Evolutionary conservation across 345 rosid species (phyloP).

Genomic region (Diplotaxis tenuifolia): DNA sequence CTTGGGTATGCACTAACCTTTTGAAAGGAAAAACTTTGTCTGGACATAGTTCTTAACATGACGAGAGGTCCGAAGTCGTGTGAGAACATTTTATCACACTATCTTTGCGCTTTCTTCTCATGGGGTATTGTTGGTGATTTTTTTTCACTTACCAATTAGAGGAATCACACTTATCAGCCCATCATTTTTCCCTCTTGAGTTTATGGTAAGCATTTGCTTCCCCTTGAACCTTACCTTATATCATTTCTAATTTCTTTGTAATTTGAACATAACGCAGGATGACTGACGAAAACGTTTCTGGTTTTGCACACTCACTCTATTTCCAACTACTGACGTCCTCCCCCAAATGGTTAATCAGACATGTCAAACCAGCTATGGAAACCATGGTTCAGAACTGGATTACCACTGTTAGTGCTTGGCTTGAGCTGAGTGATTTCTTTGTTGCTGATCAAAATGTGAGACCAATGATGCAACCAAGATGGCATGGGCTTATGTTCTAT

Average conservation of each 20-base stretch:
- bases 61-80: too few species aligned
- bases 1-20: too few species aligned
- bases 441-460: neutral
- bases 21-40: too few species aligned
- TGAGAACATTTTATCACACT: conserved; percentile 18
- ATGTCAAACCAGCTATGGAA: neutral
- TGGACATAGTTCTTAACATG: too few species aligned
- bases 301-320: neutral
- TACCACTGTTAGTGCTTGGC: conserved; percentile 15
- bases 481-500: neutral
- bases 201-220: conserved; percentile 20
- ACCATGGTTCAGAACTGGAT: conserved; percentile 20
- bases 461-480: conserved; percentile 6
- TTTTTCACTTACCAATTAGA: conserved; percentile 18
- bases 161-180: conserved; percentile 15
- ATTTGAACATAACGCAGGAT: neutral
- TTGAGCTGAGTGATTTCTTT: conserved; percentile 18
- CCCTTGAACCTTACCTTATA: neutral
- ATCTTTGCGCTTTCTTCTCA: conserved; percentile 18
- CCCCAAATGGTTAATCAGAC: neutral
- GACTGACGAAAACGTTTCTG: neutral
- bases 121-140: conserved; percentile 23
- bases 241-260: neutral
- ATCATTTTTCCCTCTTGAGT: conserved; percentile 24
- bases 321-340: neutral